Evolutionary conservation across 2,329 filamentous ascomycete genomes (phyloP), one percentile per base, ranked within the genome.

Genomic region (Fusarium sp.): DNA sequence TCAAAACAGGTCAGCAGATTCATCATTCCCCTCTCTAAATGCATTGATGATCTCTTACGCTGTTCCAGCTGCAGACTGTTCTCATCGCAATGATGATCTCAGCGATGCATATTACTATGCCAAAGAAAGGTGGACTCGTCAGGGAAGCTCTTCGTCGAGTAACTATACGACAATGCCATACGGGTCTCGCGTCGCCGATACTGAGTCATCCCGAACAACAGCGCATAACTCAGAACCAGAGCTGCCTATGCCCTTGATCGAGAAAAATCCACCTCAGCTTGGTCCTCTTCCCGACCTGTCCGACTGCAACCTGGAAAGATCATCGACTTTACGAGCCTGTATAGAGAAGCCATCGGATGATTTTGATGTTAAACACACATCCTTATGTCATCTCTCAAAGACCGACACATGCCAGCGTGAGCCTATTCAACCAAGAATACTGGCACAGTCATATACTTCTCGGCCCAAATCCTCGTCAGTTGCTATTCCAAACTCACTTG

Each of bases 271-370:
- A 11, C 77, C 77, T 19, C 72, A 70, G 10, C 68, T 79, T 24
- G 74, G 73, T n/a, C 57, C 76, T 50, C 62, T 77, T 17, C 63
- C 63, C 28, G 75, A 75, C 22, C 37, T 77, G 8, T 71, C 73
- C 3, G 35, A 43, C 7, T 71, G 70, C 44, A 67, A 49, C 13
- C 46, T 75, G 17, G 64, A 72, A 30, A 68, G 70, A 49, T 75
- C 75, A 3, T 75, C 73, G 10, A 75, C 75, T 7, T 75, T 79
- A 53, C 67, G 72, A 44, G 61, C 65, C 28, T 69, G 57, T 30
- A 64, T 79, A 28, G 76, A 79, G 43, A 75, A 75, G 49, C 71
- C 73, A 39, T 75, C 72, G 7, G 70, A 73, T 30, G 73, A 75
- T 28, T 76, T 77, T 51, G 72, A 75, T 43, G 57, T 61, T 47